Base-by-base conservation (phyloP, 23 red algal species). In the Agarophyton chilense region DNA sequence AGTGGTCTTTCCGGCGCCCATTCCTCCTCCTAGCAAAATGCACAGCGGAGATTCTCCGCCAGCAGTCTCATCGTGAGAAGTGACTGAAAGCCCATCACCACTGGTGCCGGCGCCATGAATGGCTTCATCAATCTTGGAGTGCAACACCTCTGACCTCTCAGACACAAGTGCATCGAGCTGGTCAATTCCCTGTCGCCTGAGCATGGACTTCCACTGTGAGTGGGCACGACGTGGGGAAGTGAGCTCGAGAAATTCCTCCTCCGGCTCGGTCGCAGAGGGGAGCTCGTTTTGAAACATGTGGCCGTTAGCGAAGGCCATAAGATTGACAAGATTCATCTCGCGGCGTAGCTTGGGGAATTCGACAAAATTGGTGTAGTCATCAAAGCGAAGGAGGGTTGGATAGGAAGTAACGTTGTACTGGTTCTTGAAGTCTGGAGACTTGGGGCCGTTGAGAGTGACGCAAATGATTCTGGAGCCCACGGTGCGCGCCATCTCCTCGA, bases 11-110 rank as follows among this genome's bases (percentile, higher is more conserved):
- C 91, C 91, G 7, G 91, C 78, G 50, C 91, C 91, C 91, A 94
- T 94, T n/a, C 91, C 91, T 28, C 91, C 91, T 24, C 91, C 91
- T 3, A 94, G 65, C 55, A 94, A 42, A 52, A 94, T 70, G 68
- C 81, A 80, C 13, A 94, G 41, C 14, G 91, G 91, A 26, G 53
- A 62, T 19, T 78, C 71, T 17, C 52, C 33, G 12, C 26, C 21
- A n/a, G 40, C 18, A 8, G 86, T 38, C 5, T 36, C 7, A 4
- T 80, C 29, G 21, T 41, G 79, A 42, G 79, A 49, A 33, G 17
- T 33, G 12, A 68, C 54, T 39, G 77, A 41, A 29, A 80, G 43
- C 10, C 10, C 43, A 33, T 87, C 45, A 33, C 85, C 78, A 34
- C 72, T 79, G 62, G 26, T 66, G 18, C 52, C 62, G 13, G 33